Base-by-base conservation (phyloP, 1,284 basidiomycete species). In the Austroboletus novae-zelandiae region DNA sequence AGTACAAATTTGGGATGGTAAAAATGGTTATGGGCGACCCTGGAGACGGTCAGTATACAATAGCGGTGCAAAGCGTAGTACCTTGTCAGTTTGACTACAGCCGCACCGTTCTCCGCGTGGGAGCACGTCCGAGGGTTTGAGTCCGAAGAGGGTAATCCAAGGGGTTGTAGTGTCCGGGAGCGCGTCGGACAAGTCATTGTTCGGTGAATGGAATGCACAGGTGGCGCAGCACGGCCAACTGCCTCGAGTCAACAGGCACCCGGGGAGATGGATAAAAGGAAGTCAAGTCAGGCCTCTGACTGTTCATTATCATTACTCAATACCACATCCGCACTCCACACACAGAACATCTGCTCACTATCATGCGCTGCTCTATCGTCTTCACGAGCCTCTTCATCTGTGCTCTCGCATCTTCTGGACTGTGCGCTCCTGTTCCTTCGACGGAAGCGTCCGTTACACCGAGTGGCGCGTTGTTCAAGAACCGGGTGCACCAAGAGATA, bases 401-500 rank as follows among this genome's bases (percentile, higher is more conserved):
- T 14, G 43, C 39, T n/a, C n/a, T 59, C 20, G 48, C 52, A 39
- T 52, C 58, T 15, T 37, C 53, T 41, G 42, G 45, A 13, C 43
- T 59, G 30, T 49, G 51, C 36, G 59, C 44, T 20, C 27, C 50
- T 0, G 20, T 57, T 14, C 47, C 56, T 29, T 7, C 35, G 1
- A 34, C 39, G 23, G 14, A 10, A 17, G 9, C n/a, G 20, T 27
- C 18, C 15, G 23, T n/a, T n/a, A 9, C 47, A 9, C 45, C 42
- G 4, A 32, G 10, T 17, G 61, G 56, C 1, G 51, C 56, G 32
- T 25, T 61, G 42, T 52, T 45, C 27, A 65, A 57, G 54, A 44
- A 55, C 42, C 59, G 57, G 27, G 49, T 65, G 43, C 61, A 62
- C 37, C 40, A 65, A 35, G 50, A 50, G 35, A 51, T 59, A 34